Evolutionary conservation across 2,329 filamentous ascomycete species (phyloP).

Genomic region (Nothophaeocryptopus gaeumannii): DNA sequence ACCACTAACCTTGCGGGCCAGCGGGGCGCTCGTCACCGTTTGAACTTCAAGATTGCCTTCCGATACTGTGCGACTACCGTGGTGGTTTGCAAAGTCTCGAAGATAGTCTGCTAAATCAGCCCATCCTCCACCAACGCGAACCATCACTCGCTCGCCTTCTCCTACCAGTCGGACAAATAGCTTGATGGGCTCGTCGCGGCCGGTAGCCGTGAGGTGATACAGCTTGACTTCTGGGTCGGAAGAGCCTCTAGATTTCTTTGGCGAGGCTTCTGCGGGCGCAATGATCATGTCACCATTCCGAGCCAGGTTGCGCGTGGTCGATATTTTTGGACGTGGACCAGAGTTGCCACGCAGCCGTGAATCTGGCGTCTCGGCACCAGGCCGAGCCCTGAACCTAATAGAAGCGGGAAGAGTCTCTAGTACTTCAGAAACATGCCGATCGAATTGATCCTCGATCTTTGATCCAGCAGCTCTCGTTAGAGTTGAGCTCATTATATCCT

Average conservation of each 20-base stretch:
- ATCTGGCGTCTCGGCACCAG: conserved; percentile 40
- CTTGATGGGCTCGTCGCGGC: conserved; percentile 84
- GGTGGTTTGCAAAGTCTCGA: conserved; percentile 87
- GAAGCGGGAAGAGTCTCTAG: conserved; percentile 51
- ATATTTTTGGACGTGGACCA: conserved; percentile 22
- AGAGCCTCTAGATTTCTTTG: conserved; percentile 26
- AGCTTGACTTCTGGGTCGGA: conserved; percentile 69
- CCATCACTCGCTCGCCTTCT: conserved; percentile 94
- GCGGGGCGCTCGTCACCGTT: conserved; percentile 36
- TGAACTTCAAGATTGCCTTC: conserved; percentile 56
- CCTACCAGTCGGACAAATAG: conserved; percentile 91
- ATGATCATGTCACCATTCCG: conserved; percentile 27
- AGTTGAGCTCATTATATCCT: not conserved
- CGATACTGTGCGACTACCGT: conserved; percentile 67
- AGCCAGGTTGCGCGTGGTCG: conserved; percentile 10
- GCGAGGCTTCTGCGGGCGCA: conserved; percentile 37
- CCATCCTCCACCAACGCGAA: conserved; percentile 97
- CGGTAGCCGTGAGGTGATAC: conserved; percentile 84
- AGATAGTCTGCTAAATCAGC: conserved; percentile 93
- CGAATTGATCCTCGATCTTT: conserved; percentile 46
- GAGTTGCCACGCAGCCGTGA: conserved; percentile 19
- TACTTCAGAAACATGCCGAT: conserved; percentile 50
- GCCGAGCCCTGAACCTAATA: conserved; percentile 67
- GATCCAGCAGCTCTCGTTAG: not conserved
- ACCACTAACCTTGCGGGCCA: conserved; percentile 29